phyloP scores from a whole-genome alignment of 306 rosid genomes.

The Quercus rubra region DNA sequence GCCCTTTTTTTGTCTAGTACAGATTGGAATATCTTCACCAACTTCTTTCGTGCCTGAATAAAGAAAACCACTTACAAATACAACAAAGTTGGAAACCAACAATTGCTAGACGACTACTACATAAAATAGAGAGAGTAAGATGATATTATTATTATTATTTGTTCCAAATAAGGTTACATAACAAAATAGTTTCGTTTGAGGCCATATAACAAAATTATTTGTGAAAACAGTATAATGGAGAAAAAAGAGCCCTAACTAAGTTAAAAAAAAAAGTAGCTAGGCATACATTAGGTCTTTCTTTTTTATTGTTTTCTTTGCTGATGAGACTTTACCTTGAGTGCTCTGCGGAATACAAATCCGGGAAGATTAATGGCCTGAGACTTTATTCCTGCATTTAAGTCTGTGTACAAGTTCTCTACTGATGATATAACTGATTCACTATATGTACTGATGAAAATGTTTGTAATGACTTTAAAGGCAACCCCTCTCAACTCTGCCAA shows the following conservation, averaged over 20 bases:
- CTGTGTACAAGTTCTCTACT: not conserved
- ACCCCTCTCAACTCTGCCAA: slow-evolving; percentile 17
- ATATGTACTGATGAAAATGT: slow-evolving; percentile 25
- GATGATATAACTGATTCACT: not conserved
- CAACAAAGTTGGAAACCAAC: no score
- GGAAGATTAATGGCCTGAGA: slow-evolving; percentile 16
- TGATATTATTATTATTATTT: no score
- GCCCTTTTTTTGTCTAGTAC: slow-evolving; percentile 15
- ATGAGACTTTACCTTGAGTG: slow-evolving; percentile 23
- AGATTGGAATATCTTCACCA: not conserved
- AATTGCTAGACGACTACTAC: no score
- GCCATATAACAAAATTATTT: no score
- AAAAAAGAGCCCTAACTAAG: no score
- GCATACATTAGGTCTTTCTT: not conserved
- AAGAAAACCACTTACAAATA: not conserved
- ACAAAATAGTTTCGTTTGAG: no score
- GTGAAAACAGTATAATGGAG: no score
- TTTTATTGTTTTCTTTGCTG: not conserved
- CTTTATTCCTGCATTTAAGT: not conserved
- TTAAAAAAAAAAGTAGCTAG: not conserved
- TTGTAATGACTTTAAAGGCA: slow-evolving; percentile 26
- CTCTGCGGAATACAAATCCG: slow-evolving; percentile 28
- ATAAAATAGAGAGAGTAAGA: no score
- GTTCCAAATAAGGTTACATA: no score
- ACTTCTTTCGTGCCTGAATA: slow-evolving; percentile 23